Evolutionary conservation across 345 rosid species (phyloP), one percentile per base, ranked within the genome.

Genomic region (Gossypium arboreum): DNA sequence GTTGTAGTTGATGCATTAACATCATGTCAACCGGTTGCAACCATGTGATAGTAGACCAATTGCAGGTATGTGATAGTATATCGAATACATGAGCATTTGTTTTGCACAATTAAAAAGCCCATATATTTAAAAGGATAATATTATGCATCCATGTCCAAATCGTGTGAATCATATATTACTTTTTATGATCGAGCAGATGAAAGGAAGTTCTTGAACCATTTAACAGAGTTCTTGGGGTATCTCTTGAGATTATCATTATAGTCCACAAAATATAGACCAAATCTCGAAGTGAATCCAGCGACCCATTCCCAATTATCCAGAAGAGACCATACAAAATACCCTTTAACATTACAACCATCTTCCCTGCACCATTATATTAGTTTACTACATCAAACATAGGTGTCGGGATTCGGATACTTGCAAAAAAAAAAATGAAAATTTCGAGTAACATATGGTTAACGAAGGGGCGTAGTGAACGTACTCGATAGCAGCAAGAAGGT

Each of bases 241-340:
- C 97, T 90, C 87, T 91, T 92, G 60, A 88, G 90, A 2, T 91
- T 92, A 85, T 91, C 88, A 7, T 76, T 84, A 18, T 90, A 92
- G 83, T 94, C 98, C 75, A 94, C 94, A 69, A 81, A 94, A 76
- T 91, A 91, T 29, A 94, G 92, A 65, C 98, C 98, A 78, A 92
- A 91, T 73, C 98, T 90, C 50, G 98, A 91, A 73, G 85, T 84
- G 82, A 85, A 92, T 8, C 98, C 98, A 2, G 89, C 90, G 52
- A 81, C 81, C 98, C 98, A 94, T 79, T 94, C 98, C 98, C 98
- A 94, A 27, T 94, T 94, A 78, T 94, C 98, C 83, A 91, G 60
- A 22, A 92, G 68, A 22, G 98, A 94, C 98, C 98, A 94, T 16
- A 72, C 98, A 64, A 94, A 94, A 77, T 94, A 92, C 45, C 97